Percentiles rank a stretch among this genome's conserved stretches.
Conservation (phyloP, 495 filamentous ascomycete genomes). For the Rostrohypoxylon terebratum region DNA sequence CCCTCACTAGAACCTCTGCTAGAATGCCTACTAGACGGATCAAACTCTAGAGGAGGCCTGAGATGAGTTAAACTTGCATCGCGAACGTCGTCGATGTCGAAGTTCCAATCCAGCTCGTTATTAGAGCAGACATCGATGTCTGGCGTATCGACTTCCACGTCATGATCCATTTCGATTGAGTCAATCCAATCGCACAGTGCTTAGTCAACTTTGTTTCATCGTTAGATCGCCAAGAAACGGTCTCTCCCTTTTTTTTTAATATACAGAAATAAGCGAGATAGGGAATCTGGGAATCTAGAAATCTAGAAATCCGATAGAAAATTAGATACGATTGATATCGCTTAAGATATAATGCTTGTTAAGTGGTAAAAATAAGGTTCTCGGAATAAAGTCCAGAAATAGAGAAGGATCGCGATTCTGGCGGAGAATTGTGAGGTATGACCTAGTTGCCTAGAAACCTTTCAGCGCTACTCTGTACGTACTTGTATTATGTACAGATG, state of each 20-base stretch:
- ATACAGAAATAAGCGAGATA: slow-evolving; percentile 3
- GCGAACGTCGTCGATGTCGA: slow-evolving; percentile 5
- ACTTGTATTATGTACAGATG: too few species aligned
- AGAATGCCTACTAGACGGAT: slow-evolving; percentile 13
- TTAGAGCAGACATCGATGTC: slow-evolving; percentile 15
- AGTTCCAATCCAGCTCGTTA: slow-evolving; percentile 11
- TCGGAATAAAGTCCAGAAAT: not conserved
- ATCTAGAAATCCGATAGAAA: not conserved
- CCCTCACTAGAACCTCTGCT: slow-evolving; percentile 22
- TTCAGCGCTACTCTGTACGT: too few species aligned
- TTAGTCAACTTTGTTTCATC: slow-evolving; percentile 13
- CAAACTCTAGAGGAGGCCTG: not conserved
- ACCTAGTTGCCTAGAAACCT: too few species aligned
- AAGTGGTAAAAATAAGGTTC: slow-evolving; percentile 4
- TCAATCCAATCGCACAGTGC: slow-evolving; percentile 13
- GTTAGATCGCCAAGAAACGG: slow-evolving; percentile 3
- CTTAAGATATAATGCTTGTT: slow-evolving; percentile 12
- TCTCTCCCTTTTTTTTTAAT: slow-evolving; percentile 5
- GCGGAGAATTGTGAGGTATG: not conserved
- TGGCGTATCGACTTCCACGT: slow-evolving; percentile 16
- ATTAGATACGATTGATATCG: not conserved
- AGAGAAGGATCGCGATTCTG: slow-evolving; percentile 4
- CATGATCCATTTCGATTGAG: slow-evolving; percentile 29
- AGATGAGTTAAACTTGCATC: slow-evolving; percentile 6
- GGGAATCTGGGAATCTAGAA: not conserved